Percentiles rank a stretch among this genome's conserved stretches.
These are phyloP conservation scores for Aspergillus melleus DNA, from an alignment of 2,329 filamentous ascomycete genomes.

Conservation along the genomic window DNA sequence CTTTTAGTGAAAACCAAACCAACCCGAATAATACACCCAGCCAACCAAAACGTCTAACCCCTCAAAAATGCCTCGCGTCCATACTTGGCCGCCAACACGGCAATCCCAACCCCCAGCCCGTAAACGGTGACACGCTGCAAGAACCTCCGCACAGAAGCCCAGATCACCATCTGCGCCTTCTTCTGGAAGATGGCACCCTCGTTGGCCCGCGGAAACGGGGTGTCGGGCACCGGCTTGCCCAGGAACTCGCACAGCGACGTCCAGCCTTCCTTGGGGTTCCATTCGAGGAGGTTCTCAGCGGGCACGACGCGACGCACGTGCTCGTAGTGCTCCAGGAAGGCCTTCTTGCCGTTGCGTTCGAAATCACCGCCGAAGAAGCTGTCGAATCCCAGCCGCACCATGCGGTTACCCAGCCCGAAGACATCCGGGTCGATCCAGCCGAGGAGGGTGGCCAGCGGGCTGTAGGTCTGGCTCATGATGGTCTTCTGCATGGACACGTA, in stretches of 20 bases:
- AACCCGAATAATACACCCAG: neutral
- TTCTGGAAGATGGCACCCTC: constrained; percentile 19
- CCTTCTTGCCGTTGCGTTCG: constrained; percentile 18
- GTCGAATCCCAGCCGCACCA: constrained; percentile 11
- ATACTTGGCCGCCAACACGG: neutral
- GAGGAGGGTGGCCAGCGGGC: constrained; percentile 12
- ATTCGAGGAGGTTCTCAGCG: constrained; percentile 28
- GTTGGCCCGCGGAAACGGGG: constrained; percentile 37
- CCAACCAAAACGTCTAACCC: no score
- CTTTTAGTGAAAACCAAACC: neutral
- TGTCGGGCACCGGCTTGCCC: constrained; percentile 34
- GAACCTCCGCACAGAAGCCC: constrained; percentile 1
- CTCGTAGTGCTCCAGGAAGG: constrained; percentile 22
- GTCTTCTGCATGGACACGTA: constrained; percentile 18
- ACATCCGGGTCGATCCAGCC: constrained; percentile 11
- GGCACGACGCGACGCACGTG: constrained; percentile 21
- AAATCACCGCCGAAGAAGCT: constrained; percentile 9
- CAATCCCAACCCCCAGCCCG: neutral
- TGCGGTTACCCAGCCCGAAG: constrained; percentile 23
- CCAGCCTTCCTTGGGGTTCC: constrained; percentile 43
- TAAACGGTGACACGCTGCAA: neutral
- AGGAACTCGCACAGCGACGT: constrained; percentile 46
- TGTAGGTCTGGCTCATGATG: constrained; percentile 14
- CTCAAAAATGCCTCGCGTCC: neutral
- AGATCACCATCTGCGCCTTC: constrained; percentile 6